Evolutionary conservation across 2,329 filamentous ascomycete genomes (phyloP), one percentile per base, ranked within the genome.

Genomic region (Cladosporium sp.): DNA sequence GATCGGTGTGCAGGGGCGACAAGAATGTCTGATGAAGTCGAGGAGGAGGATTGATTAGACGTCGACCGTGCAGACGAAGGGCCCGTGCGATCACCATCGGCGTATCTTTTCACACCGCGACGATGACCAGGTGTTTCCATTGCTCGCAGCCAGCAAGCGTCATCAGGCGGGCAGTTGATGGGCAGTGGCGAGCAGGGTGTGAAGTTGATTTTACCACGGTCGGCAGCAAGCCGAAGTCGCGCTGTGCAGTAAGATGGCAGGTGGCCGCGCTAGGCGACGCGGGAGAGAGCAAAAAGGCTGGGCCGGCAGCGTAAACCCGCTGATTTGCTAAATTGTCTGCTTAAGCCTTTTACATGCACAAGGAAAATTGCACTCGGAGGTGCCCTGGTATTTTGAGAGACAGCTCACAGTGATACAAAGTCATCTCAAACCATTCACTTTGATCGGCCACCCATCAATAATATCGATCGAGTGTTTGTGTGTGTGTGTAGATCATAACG

Each of bases 21-120:
- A 51, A 66, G 63, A 28, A 69, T 67, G 59, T 67, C 63, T 20
- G 64, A 68, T 52, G 65, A 67, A 51, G 60, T 63, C 28, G 66
- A 65, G 49, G 66, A 66, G 50, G 56, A 37, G 22, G 55, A 58
- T 42, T 34, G 45, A 42, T 58, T 43, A 25, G 49, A 52, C 20
- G 22, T 54, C 17, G 54, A 56, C 40, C 54, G 54, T 17, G 40
- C 25, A 17, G 12, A n/a, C 9, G 28, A 11, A 11, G 7, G 51
- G 51, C 39, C 51, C 39, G 51, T 55, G 51, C 51, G 38, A 14
- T 20, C 20, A 15, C 34, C 55, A 28, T 51, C 47, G 17, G 47
- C 49, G 56, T 40, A 36, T 30, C 56, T 12, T 19, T 59, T 59
- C 38, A 52, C 56, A 36, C 56, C 49, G 28, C 56, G 47, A 45